Evolutionary conservation across 2,329 filamentous ascomycete genomes (phyloP), one percentile per base, ranked within the genome.

Genomic region (Colletotrichum sp.): DNA sequence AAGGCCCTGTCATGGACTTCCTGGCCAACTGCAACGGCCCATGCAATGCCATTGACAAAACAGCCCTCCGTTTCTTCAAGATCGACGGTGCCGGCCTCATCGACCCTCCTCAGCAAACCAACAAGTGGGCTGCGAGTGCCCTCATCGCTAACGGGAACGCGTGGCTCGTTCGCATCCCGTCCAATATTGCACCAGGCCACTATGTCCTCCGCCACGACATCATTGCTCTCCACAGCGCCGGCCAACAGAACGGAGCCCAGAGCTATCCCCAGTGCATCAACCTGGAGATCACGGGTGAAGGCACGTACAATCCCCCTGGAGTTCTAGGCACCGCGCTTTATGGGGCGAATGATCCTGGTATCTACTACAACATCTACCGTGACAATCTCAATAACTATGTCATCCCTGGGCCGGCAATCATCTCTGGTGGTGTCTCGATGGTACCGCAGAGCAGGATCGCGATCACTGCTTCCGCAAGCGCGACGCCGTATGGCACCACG

Each of bases 201-300:
- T 90, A 91, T 74, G 88, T 91, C 63, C 84, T 91, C 48, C 87
- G 89, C 9, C 88, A 90, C 78, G 89, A 90, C 79, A 89, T 90
- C 75, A 89, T 91, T 71, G 88, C 86, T 24, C 86, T 91, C 7
- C 89, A 91, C 81, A 84, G 83, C 38, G 87, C 88, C 18, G 82
- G 79, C 4, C 82, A 86, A 52, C 67, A 78, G 52, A 81, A 87
- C 77, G 87, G 87, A 14, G 86, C 87, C 43, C 87, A 89, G 81
- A 85, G 86, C 79, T 89, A 89, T 79, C 87, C 87, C 36, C 87
- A 88, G 78, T 89, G 90, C 81, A 84, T 90, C 80, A 91, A 92
- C 84, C 81, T 92, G 73, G 85, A 89, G 77, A 85, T 92, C 77
- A 88, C 87, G 55, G 89, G 90, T 69, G 81, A 82, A 24, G 89